Conservation (phyloP, 2,329 filamentous ascomycete species). For the Penicillium expansum region DNA sequence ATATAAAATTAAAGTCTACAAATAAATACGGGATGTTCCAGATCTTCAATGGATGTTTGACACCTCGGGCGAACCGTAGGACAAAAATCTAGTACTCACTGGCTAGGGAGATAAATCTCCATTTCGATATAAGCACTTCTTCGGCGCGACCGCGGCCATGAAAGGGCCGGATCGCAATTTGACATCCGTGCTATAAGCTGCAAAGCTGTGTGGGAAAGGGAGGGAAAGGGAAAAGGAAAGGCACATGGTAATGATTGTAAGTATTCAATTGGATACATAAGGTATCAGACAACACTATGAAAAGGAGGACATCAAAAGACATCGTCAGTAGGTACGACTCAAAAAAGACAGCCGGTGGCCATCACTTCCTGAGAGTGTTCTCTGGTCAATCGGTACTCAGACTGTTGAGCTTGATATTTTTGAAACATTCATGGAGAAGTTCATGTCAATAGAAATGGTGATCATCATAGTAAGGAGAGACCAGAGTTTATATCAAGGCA, state of each 20-base stretch:
- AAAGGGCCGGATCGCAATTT: slow-evolving; percentile 89
- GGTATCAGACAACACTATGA: neutral
- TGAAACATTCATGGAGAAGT: slow-evolving; percentile 23
- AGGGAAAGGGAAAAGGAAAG: slow-evolving; percentile 14
- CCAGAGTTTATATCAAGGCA: neutral
- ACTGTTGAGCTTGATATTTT: slow-evolving; percentile 36
- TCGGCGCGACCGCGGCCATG: slow-evolving; percentile 97
- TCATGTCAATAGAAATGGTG: slow-evolving; percentile 26
- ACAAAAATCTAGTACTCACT: slow-evolving; percentile 48
- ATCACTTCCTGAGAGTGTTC: neutral
- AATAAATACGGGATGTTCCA: slow-evolving; percentile 34
- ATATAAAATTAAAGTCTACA: neutral
- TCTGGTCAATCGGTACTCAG: slow-evolving; percentile 23
- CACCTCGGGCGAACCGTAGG: slow-evolving; percentile 33
- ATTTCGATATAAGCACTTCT: slow-evolving; percentile 86
- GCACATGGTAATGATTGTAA: neutral
- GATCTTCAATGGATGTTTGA: slow-evolving; percentile 47
- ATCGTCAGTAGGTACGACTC: neutral
- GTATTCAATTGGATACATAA: slow-evolving; percentile 3
- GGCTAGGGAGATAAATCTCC: slow-evolving; percentile 27
- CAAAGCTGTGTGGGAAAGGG: slow-evolving; percentile 20
- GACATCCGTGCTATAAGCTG: slow-evolving; percentile 83
- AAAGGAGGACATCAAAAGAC: neutral
- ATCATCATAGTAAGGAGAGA: slow-evolving; percentile 28
- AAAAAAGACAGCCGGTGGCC: neutral